Conservation (phyloP, 345 rosid genomes). For the Murraya koenigii region DNA sequence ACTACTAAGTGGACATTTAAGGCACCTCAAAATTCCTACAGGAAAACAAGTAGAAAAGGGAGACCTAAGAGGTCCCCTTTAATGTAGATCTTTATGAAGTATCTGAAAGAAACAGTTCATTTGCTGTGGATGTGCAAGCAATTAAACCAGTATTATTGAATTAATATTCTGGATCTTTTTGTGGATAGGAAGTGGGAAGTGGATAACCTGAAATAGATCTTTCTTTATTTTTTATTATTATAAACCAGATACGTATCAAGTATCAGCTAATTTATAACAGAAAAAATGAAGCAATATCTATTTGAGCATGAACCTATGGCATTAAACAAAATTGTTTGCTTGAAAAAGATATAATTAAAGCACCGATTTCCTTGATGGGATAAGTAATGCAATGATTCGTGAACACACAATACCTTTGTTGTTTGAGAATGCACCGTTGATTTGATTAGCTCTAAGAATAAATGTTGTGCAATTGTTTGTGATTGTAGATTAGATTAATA, state of each 20-base stretch:
- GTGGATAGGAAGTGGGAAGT: not conserved
- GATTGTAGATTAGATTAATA: not conserved
- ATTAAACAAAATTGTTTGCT: constrained; percentile 5
- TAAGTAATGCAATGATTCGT: constrained; percentile 4
- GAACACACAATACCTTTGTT: not conserved
- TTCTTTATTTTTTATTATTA: not conserved
- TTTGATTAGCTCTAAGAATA: not conserved
- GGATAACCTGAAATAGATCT: not conserved
- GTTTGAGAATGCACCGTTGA: not conserved
- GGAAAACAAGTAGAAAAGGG: constrained; percentile 6
- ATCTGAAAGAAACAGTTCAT: not conserved
- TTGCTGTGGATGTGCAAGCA: too few relatives aligned
- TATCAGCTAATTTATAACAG: not conserved
- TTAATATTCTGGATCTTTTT: not conserved
- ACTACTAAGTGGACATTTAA: not conserved
- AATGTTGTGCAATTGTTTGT: not conserved
- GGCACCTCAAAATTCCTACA: not conserved
- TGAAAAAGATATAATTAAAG: not conserved
- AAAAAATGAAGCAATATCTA: not conserved
- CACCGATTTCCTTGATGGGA: constrained; percentile 7
- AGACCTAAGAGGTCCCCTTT: constrained; percentile 6
- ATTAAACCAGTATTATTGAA: not conserved
- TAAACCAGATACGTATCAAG: not conserved
- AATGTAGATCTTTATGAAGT: not conserved
- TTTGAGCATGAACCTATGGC: not conserved